These are phyloP conservation scores for Ballota nigra DNA, from an alignment of 257 asterid genomes.

Conservation along the genomic window DNA sequence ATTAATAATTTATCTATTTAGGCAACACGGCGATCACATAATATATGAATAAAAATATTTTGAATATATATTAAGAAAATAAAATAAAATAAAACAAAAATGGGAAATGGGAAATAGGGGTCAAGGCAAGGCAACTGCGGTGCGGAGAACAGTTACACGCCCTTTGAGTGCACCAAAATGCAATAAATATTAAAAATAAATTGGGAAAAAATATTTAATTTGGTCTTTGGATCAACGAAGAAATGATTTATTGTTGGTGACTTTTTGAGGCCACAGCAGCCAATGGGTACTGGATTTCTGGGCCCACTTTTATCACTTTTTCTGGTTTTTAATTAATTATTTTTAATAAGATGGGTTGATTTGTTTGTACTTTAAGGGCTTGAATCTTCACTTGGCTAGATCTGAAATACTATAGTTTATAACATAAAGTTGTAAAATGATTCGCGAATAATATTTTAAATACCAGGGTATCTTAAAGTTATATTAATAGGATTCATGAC, in stretches of 20 bases:
- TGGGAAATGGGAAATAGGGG: constrained; percentile 22
- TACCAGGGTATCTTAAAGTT: background rate
- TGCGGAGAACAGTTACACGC: constrained; percentile 45
- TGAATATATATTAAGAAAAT: background rate
- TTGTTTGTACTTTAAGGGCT: background rate
- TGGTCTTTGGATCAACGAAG: constrained; percentile 31
- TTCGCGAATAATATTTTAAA: background rate
- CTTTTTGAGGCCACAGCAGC: constrained; percentile 38
- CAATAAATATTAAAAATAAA: constrained; percentile 6
- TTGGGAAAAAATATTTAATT: constrained; percentile 11
- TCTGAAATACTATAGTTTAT: constrained; percentile 6
- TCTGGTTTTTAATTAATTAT: background rate
- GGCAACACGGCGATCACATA: constrained; percentile 14
- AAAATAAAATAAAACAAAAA: background rate
- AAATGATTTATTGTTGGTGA: constrained; percentile 10
- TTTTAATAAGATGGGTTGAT: background rate
- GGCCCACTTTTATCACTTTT: constrained; percentile 11
- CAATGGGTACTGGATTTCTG: background rate
- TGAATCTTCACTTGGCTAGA: constrained; percentile 15
- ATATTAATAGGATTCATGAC: background rate
- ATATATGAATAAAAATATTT: background rate
- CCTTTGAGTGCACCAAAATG: constrained; percentile 44
- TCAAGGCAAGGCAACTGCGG: constrained; percentile 30
- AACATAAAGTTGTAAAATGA: background rate
- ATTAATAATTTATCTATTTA: background rate